Base-by-base conservation (phyloP, 257 asterid genomes). In the Schizonepeta tenuifolia region DNA sequence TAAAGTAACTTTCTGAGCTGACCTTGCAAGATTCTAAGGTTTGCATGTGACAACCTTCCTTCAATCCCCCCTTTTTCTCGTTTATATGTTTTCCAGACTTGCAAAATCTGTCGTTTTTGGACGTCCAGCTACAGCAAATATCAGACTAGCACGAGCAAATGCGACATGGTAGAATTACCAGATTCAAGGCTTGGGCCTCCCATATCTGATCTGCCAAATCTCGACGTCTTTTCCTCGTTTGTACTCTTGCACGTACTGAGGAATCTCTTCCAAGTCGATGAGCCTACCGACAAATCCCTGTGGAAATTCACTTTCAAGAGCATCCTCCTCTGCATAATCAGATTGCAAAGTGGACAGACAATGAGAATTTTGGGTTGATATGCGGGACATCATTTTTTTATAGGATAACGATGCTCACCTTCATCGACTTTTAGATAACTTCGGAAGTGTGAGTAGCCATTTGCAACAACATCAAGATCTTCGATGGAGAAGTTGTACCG, bases 401-500 rank as follows among this genome's bases (percentile, higher is more conserved):
- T 6, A 67, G 40, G 60, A 49, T 0, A 5, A 35, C 13, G 15
- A n/a, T 46, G 79, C 79, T 77, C 73, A 87, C 91, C 90, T 81
- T 70, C 82, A 7, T 75, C 84, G 0, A 55, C 71, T 56, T 67
- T 72, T 11, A 94, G 33, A 82, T 79, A 87, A 64, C 88, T 83
- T 47, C 84, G 84, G 86, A 94, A 94, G 76, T 75, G 93, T 31
- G 93, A 83, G 61, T 94, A 94, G 43, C 99, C 99, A 71, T 91
- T 91, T 18, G 99, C 98, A 58, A 90, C 93, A 35, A 92, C 89
- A 71, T 92, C 92, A 59, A 90, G 93, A 83, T 94, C 95, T 31
- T 90, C 85, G 14, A 94, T 77, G 51, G 88, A 69, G 89, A 94
- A 94, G 85, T 94, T 94, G 78, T 90, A 91, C 56, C 98, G 96